Evolutionary conservation across 371 early-diverging fungal genomes (phyloP).

Genomic region (Syncephalastrum sp.): DNA sequence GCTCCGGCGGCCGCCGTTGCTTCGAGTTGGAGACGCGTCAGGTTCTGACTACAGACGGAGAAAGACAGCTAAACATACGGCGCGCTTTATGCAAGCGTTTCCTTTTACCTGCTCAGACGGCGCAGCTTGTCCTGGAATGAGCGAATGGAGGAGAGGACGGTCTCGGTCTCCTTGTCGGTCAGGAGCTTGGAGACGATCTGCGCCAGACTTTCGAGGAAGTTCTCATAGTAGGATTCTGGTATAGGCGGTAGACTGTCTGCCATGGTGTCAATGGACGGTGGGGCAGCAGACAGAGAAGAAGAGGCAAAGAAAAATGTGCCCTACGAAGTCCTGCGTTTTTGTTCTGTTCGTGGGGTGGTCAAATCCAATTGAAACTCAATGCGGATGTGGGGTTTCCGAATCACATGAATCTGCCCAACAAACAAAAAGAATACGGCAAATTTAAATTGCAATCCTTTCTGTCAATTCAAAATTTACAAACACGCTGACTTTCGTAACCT

Average conservation of each 20-base stretch:
- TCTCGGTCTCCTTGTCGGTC: conserved; percentile 82
- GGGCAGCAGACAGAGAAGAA: no score
- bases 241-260: conserved; percentile 18
- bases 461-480: no score
- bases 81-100: conserved; percentile 9
- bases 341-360: no score
- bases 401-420: no score
- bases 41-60: conserved; percentile 51
- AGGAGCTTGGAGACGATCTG: conserved; percentile 72
- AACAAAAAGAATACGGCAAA: no score
- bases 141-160: conserved; percentile 63
- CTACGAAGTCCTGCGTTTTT: no score
- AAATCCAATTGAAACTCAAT: no score
- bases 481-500: no score
- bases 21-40: conserved; percentile 53
- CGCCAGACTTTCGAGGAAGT: conserved; percentile 79
- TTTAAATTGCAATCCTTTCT: no score
- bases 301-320: no score
- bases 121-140: conserved; percentile 69
- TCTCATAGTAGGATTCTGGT: conserved; percentile 55
- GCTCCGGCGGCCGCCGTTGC: conserved; percentile 22
- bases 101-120: conserved; percentile 61
- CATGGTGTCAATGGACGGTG: conserved; percentile 1
- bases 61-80: not conserved
- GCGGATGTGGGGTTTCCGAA: no score